A percentile compares a stretch with the other conserved stretches of the same genome.
These are phyloP conservation scores for Plantago rigida DNA, from an alignment of 305 asterid species.

Conservation along the genomic window DNA sequence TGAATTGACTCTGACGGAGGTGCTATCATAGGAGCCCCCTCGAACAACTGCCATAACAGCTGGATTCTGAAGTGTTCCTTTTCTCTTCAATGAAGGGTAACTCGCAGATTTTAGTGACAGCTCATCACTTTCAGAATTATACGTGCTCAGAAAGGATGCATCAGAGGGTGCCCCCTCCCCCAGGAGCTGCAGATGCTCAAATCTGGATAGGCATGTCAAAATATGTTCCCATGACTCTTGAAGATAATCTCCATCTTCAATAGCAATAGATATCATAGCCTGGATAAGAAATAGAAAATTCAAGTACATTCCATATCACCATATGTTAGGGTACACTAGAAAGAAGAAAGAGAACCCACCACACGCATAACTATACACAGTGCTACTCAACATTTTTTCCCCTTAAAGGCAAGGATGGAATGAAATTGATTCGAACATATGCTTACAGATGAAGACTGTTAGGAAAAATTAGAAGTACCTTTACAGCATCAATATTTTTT, in stretches of 20 bases:
- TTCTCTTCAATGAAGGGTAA: slow-evolving; percentile 69
- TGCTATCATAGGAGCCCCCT: slow-evolving; percentile 96
- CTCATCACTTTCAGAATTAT: slow-evolving; percentile 60
- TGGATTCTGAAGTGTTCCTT: slow-evolving; percentile 86
- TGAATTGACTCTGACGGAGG: slow-evolving; percentile 59
- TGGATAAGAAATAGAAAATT: slow-evolving; percentile 30
- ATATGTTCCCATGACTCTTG: slow-evolving; percentile 98
- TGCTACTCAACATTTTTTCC: slow-evolving; percentile 4
- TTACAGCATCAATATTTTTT: slow-evolving; percentile 90
- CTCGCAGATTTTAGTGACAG: slow-evolving; percentile 33
- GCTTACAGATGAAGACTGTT: slow-evolving; percentile 18
- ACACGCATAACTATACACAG: slow-evolving; percentile 19
- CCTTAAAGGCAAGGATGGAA: slow-evolving; percentile 6
- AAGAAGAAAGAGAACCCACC: slow-evolving; percentile 3
- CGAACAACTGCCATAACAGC: slow-evolving; percentile 95
- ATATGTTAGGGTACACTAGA: not conserved
- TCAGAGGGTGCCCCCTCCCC: slow-evolving; percentile 98
- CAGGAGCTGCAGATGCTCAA: slow-evolving; percentile 92
- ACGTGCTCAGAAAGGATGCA: slow-evolving; percentile 66
- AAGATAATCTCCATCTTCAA: slow-evolving; percentile 91
- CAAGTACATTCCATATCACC: slow-evolving; percentile 9
- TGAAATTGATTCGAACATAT: slow-evolving; percentile 15
- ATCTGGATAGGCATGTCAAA: slow-evolving; percentile 89
- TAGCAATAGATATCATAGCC: slow-evolving; percentile 91
- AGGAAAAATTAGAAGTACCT: slow-evolving; percentile 46